These are phyloP conservation scores for Pleurotus platypus DNA, from an alignment of 768 basidiomycete genomes.

Conservation along the genomic window DNA sequence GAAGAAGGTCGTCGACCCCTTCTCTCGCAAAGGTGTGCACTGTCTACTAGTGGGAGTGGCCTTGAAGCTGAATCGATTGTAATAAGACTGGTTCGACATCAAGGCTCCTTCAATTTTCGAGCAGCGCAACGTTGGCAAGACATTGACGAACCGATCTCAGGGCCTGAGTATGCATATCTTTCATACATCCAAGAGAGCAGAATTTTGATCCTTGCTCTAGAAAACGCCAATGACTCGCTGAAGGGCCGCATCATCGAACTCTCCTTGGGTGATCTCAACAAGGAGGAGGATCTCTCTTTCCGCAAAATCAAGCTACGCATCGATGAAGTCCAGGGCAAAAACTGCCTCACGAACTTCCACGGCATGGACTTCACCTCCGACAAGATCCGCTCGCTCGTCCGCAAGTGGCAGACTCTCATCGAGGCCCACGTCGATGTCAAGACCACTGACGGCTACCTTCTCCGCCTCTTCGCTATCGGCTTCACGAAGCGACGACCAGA, in stretches of 20 bases:
- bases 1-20: constrained; percentile 99
- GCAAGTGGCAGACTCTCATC: constrained; percentile 99
- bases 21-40: constrained; percentile 91
- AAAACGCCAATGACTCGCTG: constrained; percentile 97
- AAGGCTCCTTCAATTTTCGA: constrained; percentile 99
- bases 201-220: constrained; percentile 33
- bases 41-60: background rate
- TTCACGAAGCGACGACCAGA: constrained; percentile 97
- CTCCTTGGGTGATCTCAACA: constrained; percentile 96
- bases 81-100: constrained; percentile 97
- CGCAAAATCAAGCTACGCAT: constrained; percentile 98
- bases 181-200: no score
- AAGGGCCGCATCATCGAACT: constrained; percentile 96
- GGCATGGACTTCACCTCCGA: constrained; percentile 99
- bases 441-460: constrained; percentile 98
- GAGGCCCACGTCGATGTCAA: constrained; percentile 99
- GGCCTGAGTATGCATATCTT: constrained; percentile 76
- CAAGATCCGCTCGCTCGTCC: constrained; percentile 98
- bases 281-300: constrained; percentile 99
- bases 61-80: background rate
- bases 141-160: constrained; percentile 95
- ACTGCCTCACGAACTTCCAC: constrained; percentile 99
- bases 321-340: constrained; percentile 96
- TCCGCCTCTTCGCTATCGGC: constrained; percentile 97
- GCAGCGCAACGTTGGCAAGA: constrained; percentile 95